Percentiles rank a stretch among this genome's conserved stretches.
These are phyloP conservation scores for Melaleuca alternifolia DNA, from an alignment of 345 rosid species.

Conservation along the genomic window DNA sequence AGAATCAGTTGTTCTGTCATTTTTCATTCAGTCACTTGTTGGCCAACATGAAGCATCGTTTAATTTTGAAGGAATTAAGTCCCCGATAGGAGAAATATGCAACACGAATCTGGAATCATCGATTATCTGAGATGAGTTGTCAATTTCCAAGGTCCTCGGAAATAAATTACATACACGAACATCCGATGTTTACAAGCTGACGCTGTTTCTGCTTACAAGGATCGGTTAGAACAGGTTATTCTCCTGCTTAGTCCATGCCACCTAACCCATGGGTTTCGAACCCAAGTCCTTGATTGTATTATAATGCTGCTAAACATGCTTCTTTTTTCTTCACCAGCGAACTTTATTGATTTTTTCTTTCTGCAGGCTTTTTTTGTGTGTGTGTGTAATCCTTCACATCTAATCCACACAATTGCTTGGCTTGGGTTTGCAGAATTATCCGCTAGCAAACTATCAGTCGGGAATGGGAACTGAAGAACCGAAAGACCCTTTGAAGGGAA, in stretches of 20 bases:
- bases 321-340: not conserved
- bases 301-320: not conserved
- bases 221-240: not conserved
- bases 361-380: not conserved
- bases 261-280: not conserved
- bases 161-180: not conserved
- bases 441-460: not conserved
- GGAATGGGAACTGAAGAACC: conserved; percentile 20
- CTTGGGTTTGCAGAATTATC: not conserved
- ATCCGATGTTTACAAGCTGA: not conserved
- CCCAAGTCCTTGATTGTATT: not conserved
- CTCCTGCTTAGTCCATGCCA: not conserved
- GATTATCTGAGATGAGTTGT: not conserved
- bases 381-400: not conserved
- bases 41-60: not conserved
- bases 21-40: not conserved
- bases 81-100: not conserved
- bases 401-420: not conserved
- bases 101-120: not conserved
- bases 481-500: conserved; percentile 73
- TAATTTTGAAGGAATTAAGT: not conserved
- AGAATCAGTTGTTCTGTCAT: not conserved
- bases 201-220: not conserved
- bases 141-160: not conserved
- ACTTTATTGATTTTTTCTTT: not conserved